Conservation (phyloP, 208 protist species). For the Trypanosoma cruzi region DNA sequence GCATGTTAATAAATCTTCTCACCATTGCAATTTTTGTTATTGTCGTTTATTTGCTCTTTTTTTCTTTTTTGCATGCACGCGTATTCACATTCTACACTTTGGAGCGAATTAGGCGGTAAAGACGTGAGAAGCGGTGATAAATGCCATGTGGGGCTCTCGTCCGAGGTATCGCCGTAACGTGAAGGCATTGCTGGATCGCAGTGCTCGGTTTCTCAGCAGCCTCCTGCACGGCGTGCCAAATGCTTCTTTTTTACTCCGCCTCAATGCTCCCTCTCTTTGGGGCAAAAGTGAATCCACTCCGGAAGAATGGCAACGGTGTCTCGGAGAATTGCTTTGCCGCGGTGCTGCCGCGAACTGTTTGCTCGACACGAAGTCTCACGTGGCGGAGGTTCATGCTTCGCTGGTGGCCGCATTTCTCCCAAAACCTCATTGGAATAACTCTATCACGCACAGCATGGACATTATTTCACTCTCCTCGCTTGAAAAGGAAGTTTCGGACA, state of each 20-base stretch:
- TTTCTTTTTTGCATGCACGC: not conserved
- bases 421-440: constrained; percentile 18
- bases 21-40: not conserved
- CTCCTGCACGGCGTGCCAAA: constrained; percentile 2
- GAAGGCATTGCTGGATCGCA: constrained; percentile 4
- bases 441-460: constrained; percentile 10
- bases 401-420: constrained; percentile 17
- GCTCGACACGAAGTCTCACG: not conserved
- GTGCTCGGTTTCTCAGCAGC: constrained; percentile 12
- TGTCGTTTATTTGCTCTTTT: not conserved
- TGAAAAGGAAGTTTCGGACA: constrained; percentile 39
- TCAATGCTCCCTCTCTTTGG: not conserved
- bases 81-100: not conserved
- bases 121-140: not conserved
- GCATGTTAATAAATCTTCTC: not conserved
- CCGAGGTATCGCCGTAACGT: not conserved
- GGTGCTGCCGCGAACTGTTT: constrained; percentile 7
- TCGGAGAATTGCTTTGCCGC: not conserved
- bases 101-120: not conserved
- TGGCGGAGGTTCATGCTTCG: constrained; percentile 16
- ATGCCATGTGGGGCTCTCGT: constrained; percentile 8
- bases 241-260: not conserved
- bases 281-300: not conserved
- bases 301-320: not conserved
- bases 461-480: not conserved